Percentiles rank a stretch among this genome's conserved stretches.
Evolutionary conservation across 805 yeast species (phyloP).

Genomic region (Suhomyces vadensis): DNA sequence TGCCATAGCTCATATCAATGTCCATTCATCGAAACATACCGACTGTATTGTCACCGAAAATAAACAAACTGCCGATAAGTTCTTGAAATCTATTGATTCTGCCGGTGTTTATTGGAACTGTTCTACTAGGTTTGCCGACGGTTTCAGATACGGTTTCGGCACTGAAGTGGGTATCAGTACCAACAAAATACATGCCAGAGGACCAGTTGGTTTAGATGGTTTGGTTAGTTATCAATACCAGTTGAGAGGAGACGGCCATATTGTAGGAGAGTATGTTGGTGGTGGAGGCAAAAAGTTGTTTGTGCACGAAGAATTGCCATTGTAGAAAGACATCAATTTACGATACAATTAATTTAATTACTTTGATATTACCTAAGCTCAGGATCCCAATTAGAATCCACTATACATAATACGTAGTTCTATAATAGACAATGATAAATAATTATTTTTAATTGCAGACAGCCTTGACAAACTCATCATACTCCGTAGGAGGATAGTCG

Average conservation of each 20-base stretch:
- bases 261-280: conserved; percentile 88
- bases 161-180: conserved; percentile 98
- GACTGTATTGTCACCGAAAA: conserved; percentile 86
- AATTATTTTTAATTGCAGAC: conserved; percentile 6
- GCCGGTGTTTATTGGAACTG: conserved; percentile 98
- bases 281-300: conserved; percentile 85
- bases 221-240: conserved; percentile 94
- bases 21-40: conserved; percentile 94
- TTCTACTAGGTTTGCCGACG: conserved; percentile 96
- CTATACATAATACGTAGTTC: too few relatives aligned
- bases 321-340: neutral
- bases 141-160: conserved; percentile 97
- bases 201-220: conserved; percentile 98
- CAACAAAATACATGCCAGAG: conserved; percentile 95
- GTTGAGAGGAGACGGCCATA: conserved; percentile 87
- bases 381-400: too few relatives aligned
- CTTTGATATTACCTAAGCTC: too few relatives aligned
- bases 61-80: conserved; percentile 67
- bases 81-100: conserved; percentile 85
- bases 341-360: too few relatives aligned
- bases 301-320: conserved; percentile 61
- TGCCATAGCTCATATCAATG: conserved; percentile 85
- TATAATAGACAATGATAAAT: too few relatives aligned
- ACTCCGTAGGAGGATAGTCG: conserved; percentile 44
- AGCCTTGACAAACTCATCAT: conserved; percentile 12